Evolutionary conservation across 805 yeast genomes (phyloP), one percentile per base, ranked within the genome.

Genomic region (Saccharomyces jurei): DNA sequence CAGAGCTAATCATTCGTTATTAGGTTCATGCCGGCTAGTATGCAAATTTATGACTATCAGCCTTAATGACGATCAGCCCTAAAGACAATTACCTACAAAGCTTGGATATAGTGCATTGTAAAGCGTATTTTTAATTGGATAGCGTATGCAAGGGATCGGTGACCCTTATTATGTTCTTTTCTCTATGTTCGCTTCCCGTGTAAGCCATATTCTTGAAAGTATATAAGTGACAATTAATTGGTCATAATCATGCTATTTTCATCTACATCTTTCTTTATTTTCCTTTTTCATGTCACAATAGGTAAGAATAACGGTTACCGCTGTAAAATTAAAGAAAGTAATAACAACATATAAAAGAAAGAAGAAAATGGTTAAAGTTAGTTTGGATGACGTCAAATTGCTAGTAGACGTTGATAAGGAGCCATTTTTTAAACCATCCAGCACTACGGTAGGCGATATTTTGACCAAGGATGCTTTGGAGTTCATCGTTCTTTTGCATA

Each of bases 401-500:
- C 52, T 65, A 25, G 78, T 71, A 2, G 70, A 71, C 29, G 55
- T 74, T 48, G 66, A 67, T 22, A 30, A 60, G 25, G 50, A 56
- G 11, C 64, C 77, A 4, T 57, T 58, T 21, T 71, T 65, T 58
- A 49, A 55, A 28, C 74, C 74, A 32, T 72, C 77, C 13, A 68
- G 61, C n/a, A 75, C 79, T 1, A 67, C 77, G 0, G 69, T 67
- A 11, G 66, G 69, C 11, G 72, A 69, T 55, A 69, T 76, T 47
- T 56, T 76, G 47, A 73, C 77, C 31, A 70, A 66, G 51, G 72
- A 69, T 5, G 75, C 91, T 4, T 73, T 87, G 55, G 84, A 81
- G 52, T 83, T 87, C 60, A 79, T 87, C 56, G 89, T 87, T 27
- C 74, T 87, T 32, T 75, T 87, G 58, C 94, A 87, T 71, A 81